Conservation (phyloP, 768 basidiomycete genomes). For the Lepiota subincarnata region DNA sequence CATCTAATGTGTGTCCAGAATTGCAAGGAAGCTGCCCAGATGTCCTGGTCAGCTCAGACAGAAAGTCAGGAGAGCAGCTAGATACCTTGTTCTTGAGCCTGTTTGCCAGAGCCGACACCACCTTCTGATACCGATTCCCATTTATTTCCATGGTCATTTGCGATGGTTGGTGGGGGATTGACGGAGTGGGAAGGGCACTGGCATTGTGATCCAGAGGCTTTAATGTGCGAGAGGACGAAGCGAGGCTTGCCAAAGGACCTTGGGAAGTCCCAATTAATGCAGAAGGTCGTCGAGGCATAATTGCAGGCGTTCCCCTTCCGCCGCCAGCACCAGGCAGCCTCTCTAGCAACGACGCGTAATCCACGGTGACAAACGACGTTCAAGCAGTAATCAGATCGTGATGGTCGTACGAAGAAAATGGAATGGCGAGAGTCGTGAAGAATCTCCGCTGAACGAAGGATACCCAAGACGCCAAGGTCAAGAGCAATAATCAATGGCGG, state of each 20-base stretch:
- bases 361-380: background rate
- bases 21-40: slow-evolving; percentile 70
- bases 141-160: slow-evolving; percentile 15
- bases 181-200: background rate
- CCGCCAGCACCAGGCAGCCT: slow-evolving; percentile 1
- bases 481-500: background rate
- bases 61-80: slow-evolving; percentile 6
- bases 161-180: slow-evolving; percentile 25
- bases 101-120: slow-evolving; percentile 75
- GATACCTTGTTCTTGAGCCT: slow-evolving; percentile 77
- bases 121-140: slow-evolving; percentile 73
- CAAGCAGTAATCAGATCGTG: background rate
- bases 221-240: background rate
- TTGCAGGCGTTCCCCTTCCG: background rate
- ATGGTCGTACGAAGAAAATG: background rate
- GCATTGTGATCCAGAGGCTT: background rate
- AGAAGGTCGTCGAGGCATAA: slow-evolving; percentile 58
- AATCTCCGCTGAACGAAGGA: background rate
- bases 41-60: background rate
- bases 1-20: slow-evolving; percentile 70
- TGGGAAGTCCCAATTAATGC: slow-evolving; percentile 43
- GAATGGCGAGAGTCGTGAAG: background rate
- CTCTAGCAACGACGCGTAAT: slow-evolving; percentile 7
- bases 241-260: slow-evolving; percentile 21
- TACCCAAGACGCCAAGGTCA: background rate